These are phyloP conservation scores for Coemansia sp. DNA, from an alignment of 192 early-diverging fungal species.

Conservation along the genomic window DNA sequence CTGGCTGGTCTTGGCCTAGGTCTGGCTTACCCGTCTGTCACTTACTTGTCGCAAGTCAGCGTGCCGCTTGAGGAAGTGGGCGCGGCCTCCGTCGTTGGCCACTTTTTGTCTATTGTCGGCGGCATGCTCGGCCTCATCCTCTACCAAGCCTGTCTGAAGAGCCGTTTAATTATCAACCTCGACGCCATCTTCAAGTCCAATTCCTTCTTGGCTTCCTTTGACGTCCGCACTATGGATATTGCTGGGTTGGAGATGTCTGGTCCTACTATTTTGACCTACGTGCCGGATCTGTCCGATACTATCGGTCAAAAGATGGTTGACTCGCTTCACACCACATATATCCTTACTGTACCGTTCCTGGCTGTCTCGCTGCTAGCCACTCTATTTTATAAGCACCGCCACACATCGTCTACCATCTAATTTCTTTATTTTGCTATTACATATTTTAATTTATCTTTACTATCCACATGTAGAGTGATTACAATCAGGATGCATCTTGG, in stretches of 20 bases:
- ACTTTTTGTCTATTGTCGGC: constrained; percentile 52
- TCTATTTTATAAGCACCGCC: constrained; percentile 40
- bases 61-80: constrained; percentile 39
- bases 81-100: constrained; percentile 34
- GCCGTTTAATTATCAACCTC: constrained; percentile 39
- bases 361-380: constrained; percentile 39
- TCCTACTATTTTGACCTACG: constrained; percentile 26
- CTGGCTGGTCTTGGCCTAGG: constrained; percentile 44
- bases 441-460: neutral
- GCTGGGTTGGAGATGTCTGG: constrained; percentile 39
- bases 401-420: constrained; percentile 1
- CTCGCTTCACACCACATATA: constrained; percentile 39
- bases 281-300: constrained; percentile 18
- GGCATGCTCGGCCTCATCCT: constrained; percentile 53
- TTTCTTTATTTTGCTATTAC: neutral
- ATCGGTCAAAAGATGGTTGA: constrained; percentile 34
- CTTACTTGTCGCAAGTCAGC: constrained; percentile 38
- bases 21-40: constrained; percentile 32
- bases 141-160: constrained; percentile 54
- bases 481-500: neutral
- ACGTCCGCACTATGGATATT: constrained; percentile 47
- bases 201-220: constrained; percentile 26
- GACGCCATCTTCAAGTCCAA: constrained; percentile 30
- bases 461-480: neutral
- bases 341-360: constrained; percentile 44